Conservation (phyloP, 345 rosid genomes). For the Triadica sebifera region DNA sequence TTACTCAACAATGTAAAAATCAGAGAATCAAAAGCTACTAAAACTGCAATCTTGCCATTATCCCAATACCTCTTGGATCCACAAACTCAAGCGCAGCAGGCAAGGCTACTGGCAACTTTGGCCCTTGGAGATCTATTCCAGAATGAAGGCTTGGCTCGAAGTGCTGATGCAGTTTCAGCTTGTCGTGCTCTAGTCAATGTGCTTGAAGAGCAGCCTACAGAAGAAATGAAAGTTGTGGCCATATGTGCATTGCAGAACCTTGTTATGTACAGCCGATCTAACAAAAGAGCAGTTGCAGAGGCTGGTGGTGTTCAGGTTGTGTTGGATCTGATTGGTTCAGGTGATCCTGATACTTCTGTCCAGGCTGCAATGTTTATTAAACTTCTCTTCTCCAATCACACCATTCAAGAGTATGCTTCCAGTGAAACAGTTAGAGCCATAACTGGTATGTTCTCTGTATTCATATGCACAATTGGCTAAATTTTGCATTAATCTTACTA, state of each 20-base stretch:
- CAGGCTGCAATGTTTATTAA: slow-evolving; percentile 99
- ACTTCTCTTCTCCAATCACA: slow-evolving; percentile 91
- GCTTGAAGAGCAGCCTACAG: slow-evolving; percentile 98
- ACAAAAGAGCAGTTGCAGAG: slow-evolving; percentile 99
- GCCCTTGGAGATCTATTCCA: slow-evolving; percentile 99
- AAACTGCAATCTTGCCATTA: slow-evolving; percentile 81
- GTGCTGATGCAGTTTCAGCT: slow-evolving; percentile 91
- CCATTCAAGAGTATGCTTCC: slow-evolving; percentile 98
- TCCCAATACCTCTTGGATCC: slow-evolving; percentile 98
- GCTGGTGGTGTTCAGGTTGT: slow-evolving; percentile 99
- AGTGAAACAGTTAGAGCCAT: slow-evolving; percentile 98
- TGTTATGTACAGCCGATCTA: slow-evolving; percentile 90
- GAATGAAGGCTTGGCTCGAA: slow-evolving; percentile 93
- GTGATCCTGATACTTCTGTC: slow-evolving; percentile 90
- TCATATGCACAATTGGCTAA: slow-evolving; percentile 1
- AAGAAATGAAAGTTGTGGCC: slow-evolving; percentile 99
- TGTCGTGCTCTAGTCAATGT: slow-evolving; percentile 96
- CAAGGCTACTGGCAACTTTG: slow-evolving; percentile 83
- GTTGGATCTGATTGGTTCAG: slow-evolving; percentile 88
- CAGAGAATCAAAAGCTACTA: slow-evolving; percentile 88
- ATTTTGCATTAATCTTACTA: background rate
- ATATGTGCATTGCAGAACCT: slow-evolving; percentile 98
- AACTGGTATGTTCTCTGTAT: slow-evolving; percentile 61
- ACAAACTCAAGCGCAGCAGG: slow-evolving; percentile 96
- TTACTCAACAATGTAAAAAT: slow-evolving; percentile 94